Conservation (phyloP, 2,329 filamentous ascomycete species). For the Fusarium sp. region DNA sequence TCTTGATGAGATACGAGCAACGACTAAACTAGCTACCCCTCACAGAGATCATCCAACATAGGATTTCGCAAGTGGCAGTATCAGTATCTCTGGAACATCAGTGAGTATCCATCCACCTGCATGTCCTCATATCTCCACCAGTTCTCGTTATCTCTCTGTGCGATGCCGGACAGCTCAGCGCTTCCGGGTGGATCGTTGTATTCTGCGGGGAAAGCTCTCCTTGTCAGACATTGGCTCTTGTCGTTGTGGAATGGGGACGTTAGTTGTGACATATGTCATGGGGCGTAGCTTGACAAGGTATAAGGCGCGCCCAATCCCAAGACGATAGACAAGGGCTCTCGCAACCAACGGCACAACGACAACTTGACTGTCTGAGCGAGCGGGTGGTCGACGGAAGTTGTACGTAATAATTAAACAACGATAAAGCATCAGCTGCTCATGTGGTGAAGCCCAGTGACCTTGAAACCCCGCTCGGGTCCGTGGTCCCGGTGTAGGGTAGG, state of each 20-base stretch:
- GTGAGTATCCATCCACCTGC: background rate
- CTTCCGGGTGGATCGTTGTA: background rate
- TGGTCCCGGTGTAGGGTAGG: conserved; percentile 34
- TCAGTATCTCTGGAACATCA: background rate
- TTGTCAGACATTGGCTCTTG: background rate
- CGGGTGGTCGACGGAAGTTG: background rate
- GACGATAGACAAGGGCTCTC: background rate
- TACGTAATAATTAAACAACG: conserved; percentile 29
- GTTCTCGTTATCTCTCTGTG: conserved; percentile 5
- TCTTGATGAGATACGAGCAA: background rate
- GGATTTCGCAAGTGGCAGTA: background rate
- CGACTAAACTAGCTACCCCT: background rate
- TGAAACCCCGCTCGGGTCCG: conserved; percentile 27
- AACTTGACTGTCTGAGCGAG: background rate
- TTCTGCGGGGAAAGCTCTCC: background rate
- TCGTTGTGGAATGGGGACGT: background rate
- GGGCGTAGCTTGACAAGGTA: conserved; percentile 31
- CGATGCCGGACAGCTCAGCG: background rate
- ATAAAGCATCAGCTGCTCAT: conserved; percentile 6
- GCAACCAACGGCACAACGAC: background rate
- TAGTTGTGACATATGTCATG: conserved; percentile 7
- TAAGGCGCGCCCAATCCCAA: conserved; percentile 24
- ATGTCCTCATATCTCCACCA: background rate
- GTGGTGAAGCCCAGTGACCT: conserved; percentile 17
- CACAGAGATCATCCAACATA: background rate